These are phyloP conservation scores for Cryptococcus amylolentus DNA, from an alignment of 1,284 basidiomycete genomes.

Conservation along the genomic window DNA sequence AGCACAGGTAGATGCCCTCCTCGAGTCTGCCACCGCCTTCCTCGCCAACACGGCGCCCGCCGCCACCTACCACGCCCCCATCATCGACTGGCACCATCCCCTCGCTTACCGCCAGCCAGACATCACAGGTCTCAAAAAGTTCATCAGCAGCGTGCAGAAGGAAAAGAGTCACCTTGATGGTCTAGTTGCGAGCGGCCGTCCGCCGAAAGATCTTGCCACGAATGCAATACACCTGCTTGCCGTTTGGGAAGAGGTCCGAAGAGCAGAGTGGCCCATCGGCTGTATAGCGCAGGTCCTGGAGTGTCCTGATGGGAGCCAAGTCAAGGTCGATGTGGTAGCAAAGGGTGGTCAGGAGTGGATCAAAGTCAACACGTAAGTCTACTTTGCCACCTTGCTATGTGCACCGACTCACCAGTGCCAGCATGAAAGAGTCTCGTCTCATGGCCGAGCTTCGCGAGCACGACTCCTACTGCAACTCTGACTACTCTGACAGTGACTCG, in stretches of 20 bases:
- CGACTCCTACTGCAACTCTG: conserved; percentile 66
- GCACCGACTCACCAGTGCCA: conserved; percentile 34
- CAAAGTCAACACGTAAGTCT: conserved; percentile 75
- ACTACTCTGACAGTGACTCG: conserved; percentile 31
- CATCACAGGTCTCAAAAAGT: conserved; percentile 36
- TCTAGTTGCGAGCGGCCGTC: conserved; percentile 13
- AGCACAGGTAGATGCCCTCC: conserved; percentile 8
- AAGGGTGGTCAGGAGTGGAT: conserved; percentile 71
- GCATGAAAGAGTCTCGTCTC: conserved; percentile 69
- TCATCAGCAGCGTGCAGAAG: conserved; percentile 24
- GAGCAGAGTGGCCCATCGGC: conserved; percentile 27
- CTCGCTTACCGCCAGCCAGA: conserved; percentile 28
- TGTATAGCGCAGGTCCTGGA: conserved; percentile 35
- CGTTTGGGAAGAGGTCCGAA: conserved; percentile 41
- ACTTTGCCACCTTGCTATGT: background rate
- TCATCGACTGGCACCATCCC: conserved; percentile 42
- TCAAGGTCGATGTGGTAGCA: conserved; percentile 67
- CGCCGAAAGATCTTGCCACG: conserved; percentile 30
- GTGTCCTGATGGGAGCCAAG: conserved; percentile 11
- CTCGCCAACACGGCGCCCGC: conserved; percentile 9
- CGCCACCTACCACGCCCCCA: conserved; percentile 29
- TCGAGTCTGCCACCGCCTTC: conserved; percentile 10
- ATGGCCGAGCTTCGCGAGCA: conserved; percentile 74
- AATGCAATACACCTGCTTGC: conserved; percentile 38
- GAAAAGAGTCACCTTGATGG: conserved; percentile 31